These are phyloP conservation scores for Eutrema yunnanense DNA, from an alignment of 345 rosid species.

Conservation along the genomic window DNA sequence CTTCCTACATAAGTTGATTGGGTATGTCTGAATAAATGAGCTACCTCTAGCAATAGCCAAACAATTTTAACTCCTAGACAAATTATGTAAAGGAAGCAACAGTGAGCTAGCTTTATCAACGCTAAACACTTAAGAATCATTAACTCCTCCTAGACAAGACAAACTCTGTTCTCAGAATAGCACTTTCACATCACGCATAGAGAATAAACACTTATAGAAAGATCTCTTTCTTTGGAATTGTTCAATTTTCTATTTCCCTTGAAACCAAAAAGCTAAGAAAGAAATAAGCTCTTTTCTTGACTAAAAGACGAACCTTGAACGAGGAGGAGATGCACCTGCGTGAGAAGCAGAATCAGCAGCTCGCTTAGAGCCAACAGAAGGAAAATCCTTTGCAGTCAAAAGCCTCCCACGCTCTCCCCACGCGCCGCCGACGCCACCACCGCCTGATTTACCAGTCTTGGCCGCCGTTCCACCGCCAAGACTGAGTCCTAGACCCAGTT, in stretches of 20 bases:
- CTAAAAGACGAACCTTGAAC: conserved; percentile 39
- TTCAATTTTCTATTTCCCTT: background rate
- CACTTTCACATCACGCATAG: background rate
- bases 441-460: conserved; percentile 33
- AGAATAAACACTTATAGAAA: background rate
- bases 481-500: conserved; percentile 66
- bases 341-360: conserved; percentile 62
- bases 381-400: conserved; percentile 70
- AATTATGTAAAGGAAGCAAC: background rate
- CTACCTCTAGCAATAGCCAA: background rate
- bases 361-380: conserved; percentile 61
- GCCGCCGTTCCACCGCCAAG: conserved; percentile 46
- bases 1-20: background rate
- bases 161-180: conserved; percentile 5
- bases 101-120: background rate
- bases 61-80: background rate
- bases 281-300: background rate
- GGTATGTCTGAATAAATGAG: background rate
- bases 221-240: background rate
- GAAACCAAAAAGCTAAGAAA: background rate
- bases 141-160: background rate
- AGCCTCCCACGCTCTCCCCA: conserved; percentile 81
- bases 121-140: background rate
- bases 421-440: conserved; percentile 28
- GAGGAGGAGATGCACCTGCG: conserved; percentile 60